These are phyloP conservation scores for Penstemon davidsonii DNA, from an alignment of 257 asterid genomes.

Conservation along the genomic window DNA sequence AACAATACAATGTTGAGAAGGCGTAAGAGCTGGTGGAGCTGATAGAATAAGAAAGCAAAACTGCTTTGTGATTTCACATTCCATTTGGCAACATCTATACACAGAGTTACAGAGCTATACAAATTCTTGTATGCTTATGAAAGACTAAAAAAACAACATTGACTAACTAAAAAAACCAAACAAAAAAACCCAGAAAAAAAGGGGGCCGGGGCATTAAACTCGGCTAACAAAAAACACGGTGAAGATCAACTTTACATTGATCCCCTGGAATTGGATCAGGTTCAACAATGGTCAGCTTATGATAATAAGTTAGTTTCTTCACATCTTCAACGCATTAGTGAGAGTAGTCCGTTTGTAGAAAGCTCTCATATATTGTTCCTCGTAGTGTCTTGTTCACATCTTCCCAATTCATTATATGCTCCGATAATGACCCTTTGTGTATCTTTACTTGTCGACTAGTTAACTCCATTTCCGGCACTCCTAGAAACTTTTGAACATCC, in stretches of 20 bases:
- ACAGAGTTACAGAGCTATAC: constrained; percentile 34
- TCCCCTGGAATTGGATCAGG: constrained; percentile 15
- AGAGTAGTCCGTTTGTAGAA: constrained; percentile 62
- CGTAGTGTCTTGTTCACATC: constrained; percentile 58
- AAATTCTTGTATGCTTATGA: constrained; percentile 21
- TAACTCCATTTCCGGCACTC: constrained; percentile 61
- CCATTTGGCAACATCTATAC: constrained; percentile 20
- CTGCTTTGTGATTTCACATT: constrained; percentile 13
- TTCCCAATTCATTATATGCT: constrained; percentile 78
- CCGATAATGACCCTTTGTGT: constrained; percentile 74
- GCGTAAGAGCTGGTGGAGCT: background rate
- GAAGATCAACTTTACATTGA: constrained; percentile 34
- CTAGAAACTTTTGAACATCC: constrained; percentile 68
- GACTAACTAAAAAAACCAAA: background rate
- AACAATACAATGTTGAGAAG: too few species aligned
- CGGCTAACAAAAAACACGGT: background rate
- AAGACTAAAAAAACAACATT: background rate
- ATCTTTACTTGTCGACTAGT: constrained; percentile 87
- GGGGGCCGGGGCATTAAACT: background rate
- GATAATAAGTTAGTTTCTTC: constrained; percentile 12
- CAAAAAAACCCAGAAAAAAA: background rate
- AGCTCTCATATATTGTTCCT: constrained; percentile 72
- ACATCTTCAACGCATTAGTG: constrained; percentile 17
- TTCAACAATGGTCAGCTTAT: constrained; percentile 21
- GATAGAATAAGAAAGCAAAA: background rate